These are phyloP conservation scores for Schwanniomyces vanrijiae DNA, from an alignment of 805 yeast species.

Conservation along the genomic window DNA sequence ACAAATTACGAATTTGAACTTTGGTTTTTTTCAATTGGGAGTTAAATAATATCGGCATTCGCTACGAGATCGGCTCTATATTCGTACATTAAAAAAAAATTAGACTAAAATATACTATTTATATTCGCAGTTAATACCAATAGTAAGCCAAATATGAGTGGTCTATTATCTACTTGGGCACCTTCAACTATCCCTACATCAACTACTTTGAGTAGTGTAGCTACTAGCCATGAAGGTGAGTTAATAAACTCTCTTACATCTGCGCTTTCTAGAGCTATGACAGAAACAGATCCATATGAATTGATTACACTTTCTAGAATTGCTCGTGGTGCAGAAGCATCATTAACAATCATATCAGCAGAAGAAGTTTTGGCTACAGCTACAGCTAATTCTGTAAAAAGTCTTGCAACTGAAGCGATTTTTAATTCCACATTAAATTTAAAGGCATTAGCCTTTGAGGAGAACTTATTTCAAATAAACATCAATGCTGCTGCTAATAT, in stretches of 20 bases:
- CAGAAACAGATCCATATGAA: constrained; percentile 19
- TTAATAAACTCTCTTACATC: constrained; percentile 18
- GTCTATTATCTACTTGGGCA: constrained; percentile 17
- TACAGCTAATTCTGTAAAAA: constrained; percentile 23
- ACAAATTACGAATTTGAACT: neutral
- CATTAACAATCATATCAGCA: constrained; percentile 34
- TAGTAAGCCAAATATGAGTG: neutral
- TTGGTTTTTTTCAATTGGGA: neutral
- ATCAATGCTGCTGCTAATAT: constrained; percentile 31
- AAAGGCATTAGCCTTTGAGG: constrained; percentile 25
- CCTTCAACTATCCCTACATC: constrained; percentile 25
- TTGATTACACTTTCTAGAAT: constrained; percentile 21
- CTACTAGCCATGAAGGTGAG: constrained; percentile 22
- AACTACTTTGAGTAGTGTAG: constrained; percentile 26
- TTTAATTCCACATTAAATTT: constrained; percentile 33
- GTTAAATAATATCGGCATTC: neutral
- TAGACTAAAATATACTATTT: neutral
- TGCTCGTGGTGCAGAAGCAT: constrained; percentile 36
- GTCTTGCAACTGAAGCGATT: constrained; percentile 33
- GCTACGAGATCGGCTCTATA: neutral
- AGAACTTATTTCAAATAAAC: constrained; percentile 23
- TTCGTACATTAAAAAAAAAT: neutral
- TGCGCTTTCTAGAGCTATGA: constrained; percentile 16
- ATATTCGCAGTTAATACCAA: no score
- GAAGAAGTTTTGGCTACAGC: constrained; percentile 40